Evolutionary conservation across 73 alveolate genomes (phyloP).

Genomic region (Paramecium sonneborni): DNA sequence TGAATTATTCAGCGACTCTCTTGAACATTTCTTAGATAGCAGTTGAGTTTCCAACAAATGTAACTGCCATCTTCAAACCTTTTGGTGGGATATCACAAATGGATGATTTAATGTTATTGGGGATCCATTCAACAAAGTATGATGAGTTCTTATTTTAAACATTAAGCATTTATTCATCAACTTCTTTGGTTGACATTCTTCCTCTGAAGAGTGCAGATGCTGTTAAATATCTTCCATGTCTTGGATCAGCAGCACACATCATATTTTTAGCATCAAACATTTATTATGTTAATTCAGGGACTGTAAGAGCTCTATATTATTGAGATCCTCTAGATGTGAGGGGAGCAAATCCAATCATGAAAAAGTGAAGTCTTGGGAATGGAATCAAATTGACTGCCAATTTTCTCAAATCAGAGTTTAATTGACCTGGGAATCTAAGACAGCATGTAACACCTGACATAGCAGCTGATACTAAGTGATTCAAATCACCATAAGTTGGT

Average conservation of each 20-base stretch:
- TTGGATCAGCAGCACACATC: slow-evolving; percentile 99
- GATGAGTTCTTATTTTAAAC: slow-evolving; percentile 94
- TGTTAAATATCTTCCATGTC: slow-evolving; percentile 98
- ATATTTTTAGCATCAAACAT: slow-evolving; percentile 99
- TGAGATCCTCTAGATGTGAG: slow-evolving; percentile 98
- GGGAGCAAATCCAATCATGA: slow-evolving; percentile 99
- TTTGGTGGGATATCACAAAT: slow-evolving; percentile 98
- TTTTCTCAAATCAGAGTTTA: slow-evolving; percentile 97
- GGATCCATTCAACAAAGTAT: slow-evolving; percentile 98
- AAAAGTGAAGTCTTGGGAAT: slow-evolving; percentile 99
- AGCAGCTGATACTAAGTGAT: slow-evolving; percentile 96
- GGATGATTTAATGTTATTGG: slow-evolving; percentile 92
- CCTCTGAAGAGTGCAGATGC: slow-evolving; percentile 99
- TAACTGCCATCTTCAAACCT: slow-evolving; percentile 98
- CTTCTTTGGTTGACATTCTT: slow-evolving; percentile 96
- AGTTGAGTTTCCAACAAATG: slow-evolving; percentile 97
- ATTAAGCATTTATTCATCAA: slow-evolving; percentile 94
- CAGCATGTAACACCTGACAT: slow-evolving; percentile 97
- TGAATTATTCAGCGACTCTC: slow-evolving; percentile 97
- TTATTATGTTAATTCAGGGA: slow-evolving; percentile 97
- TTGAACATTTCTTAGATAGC: slow-evolving; percentile 97
- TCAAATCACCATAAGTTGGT: slow-evolving; percentile 98
- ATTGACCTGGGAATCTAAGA: slow-evolving; percentile 98
- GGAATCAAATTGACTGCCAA: slow-evolving; percentile 98
- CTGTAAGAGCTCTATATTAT: slow-evolving; percentile 98